Base-by-base conservation (phyloP, 2,329 filamentous ascomycete species). In the Huntiella savannae region DNA sequence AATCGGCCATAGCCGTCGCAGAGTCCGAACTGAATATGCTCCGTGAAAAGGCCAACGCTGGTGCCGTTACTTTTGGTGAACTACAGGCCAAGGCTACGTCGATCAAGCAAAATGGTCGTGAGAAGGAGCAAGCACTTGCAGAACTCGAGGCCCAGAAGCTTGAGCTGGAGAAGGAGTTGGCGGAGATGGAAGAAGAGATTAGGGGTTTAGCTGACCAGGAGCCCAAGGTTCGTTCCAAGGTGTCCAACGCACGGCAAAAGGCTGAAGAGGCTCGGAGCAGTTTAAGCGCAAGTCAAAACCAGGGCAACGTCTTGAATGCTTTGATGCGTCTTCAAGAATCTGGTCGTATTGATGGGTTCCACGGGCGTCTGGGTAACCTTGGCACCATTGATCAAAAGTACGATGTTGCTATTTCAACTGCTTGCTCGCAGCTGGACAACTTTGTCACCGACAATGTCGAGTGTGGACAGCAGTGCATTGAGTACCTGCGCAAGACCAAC, bases 371-470 rank as follows among this genome's bases (percentile, higher is more conserved):
- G 3, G 92, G 91, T 7, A 95, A 96, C 54, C 73, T 98, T 1
- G 91, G 91, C 38, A 79, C 83, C 1, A 98, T 98, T 53, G 87
- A 98, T 56, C 72, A 83, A 58, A 84, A 83, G 62, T 98, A 93
- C 60, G 91, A 98, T 56, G 77, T 98, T 38, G 91, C 91, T n/a
- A 94, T 98, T 50, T 98, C 92, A 0, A 98, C 91, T 0, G 92
- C 91, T 8, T 96, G 91, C 54, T 79, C 83, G 40, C 73, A 82
- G 2, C 73, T 98, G 7, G 85, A 98, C 61, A 94, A 96, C 58
- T 87, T 98, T 62, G 88, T 98, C 7, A 93, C 93, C 0, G 91
- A 96, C 55, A 87, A 84, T 1, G 88, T 96, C 11, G 91, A 96
- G 56, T 83, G 86, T 49, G 91, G 87, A 52, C 91, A 98, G 61